Base-by-base conservation (phyloP, 1,284 basidiomycete genomes). In the Microbotryum lychnidis-dioicae region DNA sequence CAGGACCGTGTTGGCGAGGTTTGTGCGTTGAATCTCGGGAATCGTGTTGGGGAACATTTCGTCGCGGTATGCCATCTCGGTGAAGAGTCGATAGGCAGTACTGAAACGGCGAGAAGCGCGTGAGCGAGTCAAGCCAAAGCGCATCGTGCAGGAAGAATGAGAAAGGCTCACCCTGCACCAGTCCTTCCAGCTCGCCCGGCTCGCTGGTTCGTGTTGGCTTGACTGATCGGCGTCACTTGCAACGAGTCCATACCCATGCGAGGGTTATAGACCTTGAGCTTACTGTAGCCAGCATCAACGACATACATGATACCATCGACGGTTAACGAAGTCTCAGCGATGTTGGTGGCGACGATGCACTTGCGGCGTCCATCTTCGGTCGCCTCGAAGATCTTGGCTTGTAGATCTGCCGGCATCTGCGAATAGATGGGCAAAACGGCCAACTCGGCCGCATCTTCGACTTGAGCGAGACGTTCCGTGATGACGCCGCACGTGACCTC, bases 231-330 rank as follows among this genome's bases (percentile, higher is more conserved):
- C 8, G 94, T 98, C 70, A 99, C 97, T 75, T 98, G 94, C 52
- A 99, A 79, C 10, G 93, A 91, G 72, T 98, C 96, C 96, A 98
- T 98, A 65, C 96, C 96, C 65, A 98, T 91, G 75, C 93, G 91
- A 9, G 96, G 93, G 72, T 98, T 98, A 80, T 98, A 98, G 45
- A 98, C 93, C 76, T 98, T 98, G 65, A 97, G 80, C 77, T 98
- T 98, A 53, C 89, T 96, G 77, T 91, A 98, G 0, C 96, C 96
- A 0, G 89, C 84, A 73, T 98, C 96, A 5, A 98, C 89, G 44
- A 98, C 96, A 71, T 88, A 98, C 56, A 97, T 81, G 72, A 99
- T 98, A 72, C 96, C 96, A 72, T 98, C 96, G 63, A 98, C 93
- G 9, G 92, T 97, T 64, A 98, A 77, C 3, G 94, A 98, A 0